Evolutionary conservation across 371 early-diverging fungal genomes (phyloP).

Genomic region (Mucor mucedo): DNA sequence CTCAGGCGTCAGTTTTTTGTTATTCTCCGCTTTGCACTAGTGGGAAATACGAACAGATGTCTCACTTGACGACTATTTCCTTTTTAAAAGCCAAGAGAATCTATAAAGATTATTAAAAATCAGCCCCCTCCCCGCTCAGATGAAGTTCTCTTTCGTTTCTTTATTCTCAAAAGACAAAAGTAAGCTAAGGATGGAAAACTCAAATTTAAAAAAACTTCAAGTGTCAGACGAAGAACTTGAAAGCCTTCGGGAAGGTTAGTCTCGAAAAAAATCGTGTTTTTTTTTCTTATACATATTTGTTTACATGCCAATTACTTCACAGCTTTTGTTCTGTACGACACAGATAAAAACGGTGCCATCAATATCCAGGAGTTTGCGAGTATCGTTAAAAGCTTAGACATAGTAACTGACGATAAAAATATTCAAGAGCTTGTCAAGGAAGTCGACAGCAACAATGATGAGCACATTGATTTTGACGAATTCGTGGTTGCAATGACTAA

Average conservation of each 20-base stretch:
- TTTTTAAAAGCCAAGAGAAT: neutral
- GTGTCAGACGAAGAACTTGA: conserved; percentile 27
- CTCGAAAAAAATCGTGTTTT: neutral
- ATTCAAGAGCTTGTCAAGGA: conserved; percentile 10
- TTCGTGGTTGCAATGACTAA: conserved; percentile 71
- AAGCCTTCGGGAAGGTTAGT: conserved; percentile 31
- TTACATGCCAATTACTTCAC: neutral
- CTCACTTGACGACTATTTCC: neutral
- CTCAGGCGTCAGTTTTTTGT: too few relatives aligned
- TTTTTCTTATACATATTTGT: neutral
- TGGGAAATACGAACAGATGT: neutral
- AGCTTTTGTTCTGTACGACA: conserved; percentile 38
- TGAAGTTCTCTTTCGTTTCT: conserved; percentile 17
- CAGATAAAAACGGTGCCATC: conserved; percentile 25
- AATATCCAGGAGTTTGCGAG: conserved; percentile 17
- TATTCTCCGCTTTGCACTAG: neutral
- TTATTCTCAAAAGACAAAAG: conserved; percentile 5
- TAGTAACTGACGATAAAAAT: conserved; percentile 14
- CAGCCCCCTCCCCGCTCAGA: neutral
- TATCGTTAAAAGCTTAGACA: conserved; percentile 28
- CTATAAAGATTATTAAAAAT: neutral
- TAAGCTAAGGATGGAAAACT: neutral
- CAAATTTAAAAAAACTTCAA: neutral
- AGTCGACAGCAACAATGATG: conserved; percentile 40
- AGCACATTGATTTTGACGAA: conserved; percentile 69